Percentiles rank a stretch among this genome's conserved stretches.
phyloP scores from a whole-genome alignment of 441 rosid genomes.

The Erodium trifolium region DNA sequence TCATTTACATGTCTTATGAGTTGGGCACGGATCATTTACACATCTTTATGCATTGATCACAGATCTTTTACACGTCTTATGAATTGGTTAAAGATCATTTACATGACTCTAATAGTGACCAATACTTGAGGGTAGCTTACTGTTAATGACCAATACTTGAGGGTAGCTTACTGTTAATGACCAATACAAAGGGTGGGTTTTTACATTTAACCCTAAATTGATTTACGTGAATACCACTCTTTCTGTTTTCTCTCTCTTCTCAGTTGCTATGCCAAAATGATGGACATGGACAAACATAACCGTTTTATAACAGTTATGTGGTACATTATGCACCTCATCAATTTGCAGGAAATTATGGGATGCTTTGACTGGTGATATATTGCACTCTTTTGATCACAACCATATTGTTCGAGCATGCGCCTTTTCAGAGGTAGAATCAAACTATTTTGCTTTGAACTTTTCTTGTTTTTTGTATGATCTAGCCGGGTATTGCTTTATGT shows the following conservation, averaged over 20 bases:
- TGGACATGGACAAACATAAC: too few species aligned
- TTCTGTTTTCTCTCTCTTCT: not conserved
- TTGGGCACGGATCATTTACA: too few species aligned
- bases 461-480: not conserved
- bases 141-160: too few species aligned
- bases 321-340: slow-evolving; percentile 6
- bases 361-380: slow-evolving; percentile 80
- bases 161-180: too few species aligned
- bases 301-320: not conserved
- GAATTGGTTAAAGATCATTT: too few species aligned
- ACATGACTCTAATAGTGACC: too few species aligned
- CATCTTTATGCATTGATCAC: too few species aligned
- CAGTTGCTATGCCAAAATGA: too few species aligned
- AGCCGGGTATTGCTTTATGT: not conserved
- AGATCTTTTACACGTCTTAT: too few species aligned
- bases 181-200: too few species aligned
- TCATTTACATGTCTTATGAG: too few species aligned
- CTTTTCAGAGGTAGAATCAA: slow-evolving; percentile 64
- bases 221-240: not conserved
- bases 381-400: slow-evolving; percentile 94
- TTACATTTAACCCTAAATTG: not conserved
- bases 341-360: slow-evolving; percentile 86
- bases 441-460: slow-evolving; percentile 7
- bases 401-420: slow-evolving; percentile 92
- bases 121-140: too few species aligned